Evolutionary conservation across 306 rosid species (phyloP).

Genomic region (Prunus davidiana): DNA sequence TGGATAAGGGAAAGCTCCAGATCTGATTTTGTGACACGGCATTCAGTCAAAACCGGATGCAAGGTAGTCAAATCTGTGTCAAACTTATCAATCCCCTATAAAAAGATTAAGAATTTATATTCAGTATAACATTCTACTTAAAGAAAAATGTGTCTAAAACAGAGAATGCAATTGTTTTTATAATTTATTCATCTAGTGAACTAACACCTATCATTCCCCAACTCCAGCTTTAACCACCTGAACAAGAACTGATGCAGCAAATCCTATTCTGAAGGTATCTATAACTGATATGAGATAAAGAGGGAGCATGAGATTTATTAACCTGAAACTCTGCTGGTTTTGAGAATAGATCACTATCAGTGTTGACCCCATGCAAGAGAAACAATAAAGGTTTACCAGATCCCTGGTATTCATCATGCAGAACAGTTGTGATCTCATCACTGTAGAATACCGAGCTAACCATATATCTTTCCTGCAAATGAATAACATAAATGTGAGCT

Average conservation of each 20-base stretch:
- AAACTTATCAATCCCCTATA: conserved; percentile 66
- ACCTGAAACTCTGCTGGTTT: conserved; percentile 85
- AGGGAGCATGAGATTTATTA: conserved; percentile 7
- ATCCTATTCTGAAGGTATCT: not conserved
- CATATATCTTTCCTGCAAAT: conserved; percentile 70
- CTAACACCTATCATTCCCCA: not conserved
- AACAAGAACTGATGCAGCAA: not conserved
- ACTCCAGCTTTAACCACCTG: not conserved
- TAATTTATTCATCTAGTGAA: not conserved
- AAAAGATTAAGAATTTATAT: conserved; percentile 9
- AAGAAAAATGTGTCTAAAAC: not conserved
- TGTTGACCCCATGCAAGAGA: conserved; percentile 81
- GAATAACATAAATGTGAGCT: conserved; percentile 22
- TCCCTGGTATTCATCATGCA: conserved; percentile 50
- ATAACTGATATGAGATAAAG: conserved; percentile 6
- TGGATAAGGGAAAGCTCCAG: conserved; percentile 79
- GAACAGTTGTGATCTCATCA: conserved; percentile 50
- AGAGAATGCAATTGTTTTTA: not conserved
- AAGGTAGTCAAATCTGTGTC: conserved; percentile 60
- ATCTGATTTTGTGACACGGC: conserved; percentile 86
- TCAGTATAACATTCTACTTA: not conserved
- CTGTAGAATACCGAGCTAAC: conserved; percentile 42
- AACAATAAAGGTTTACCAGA: conserved; percentile 57
- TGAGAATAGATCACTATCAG: conserved; percentile 67
- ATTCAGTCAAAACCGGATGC: conserved; percentile 87